Evolutionary conservation across 805 yeast genomes (phyloP).

Genomic region (Pichia cabralensis): DNA sequence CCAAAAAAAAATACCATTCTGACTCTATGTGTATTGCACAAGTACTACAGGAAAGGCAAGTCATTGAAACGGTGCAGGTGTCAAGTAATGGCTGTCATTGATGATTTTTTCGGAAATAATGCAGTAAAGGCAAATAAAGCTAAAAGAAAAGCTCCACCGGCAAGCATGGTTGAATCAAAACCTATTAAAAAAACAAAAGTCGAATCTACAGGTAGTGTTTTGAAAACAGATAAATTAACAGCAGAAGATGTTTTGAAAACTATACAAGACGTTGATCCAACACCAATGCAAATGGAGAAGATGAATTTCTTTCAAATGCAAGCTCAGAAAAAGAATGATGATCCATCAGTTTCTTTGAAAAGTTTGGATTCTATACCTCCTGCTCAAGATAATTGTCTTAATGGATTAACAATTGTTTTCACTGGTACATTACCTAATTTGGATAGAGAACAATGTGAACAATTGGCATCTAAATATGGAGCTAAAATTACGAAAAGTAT

Average conservation of each 20-base stretch:
- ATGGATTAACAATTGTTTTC: conserved; percentile 85
- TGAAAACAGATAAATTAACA: conserved; percentile 14
- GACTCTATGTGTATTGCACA: no score
- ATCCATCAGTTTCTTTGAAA: no score
- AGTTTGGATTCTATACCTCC: no score
- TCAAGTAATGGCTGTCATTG: conserved; percentile 21
- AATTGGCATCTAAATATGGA: conserved; percentile 75
- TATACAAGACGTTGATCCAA: conserved; percentile 67
- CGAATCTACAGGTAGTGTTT: no score
- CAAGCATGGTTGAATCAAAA: neutral
- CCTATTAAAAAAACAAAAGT: conserved; percentile 4
- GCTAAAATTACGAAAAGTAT: conserved; percentile 84
- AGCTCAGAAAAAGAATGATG: no score
- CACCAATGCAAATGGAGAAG: conserved; percentile 27
- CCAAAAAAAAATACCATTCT: no score
- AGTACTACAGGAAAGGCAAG: no score
- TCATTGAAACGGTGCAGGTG: no score
- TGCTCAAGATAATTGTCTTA: conserved; percentile 77
- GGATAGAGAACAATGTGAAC: conserved; percentile 67
- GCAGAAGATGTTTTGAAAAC: conserved; percentile 49
- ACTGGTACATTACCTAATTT: conserved; percentile 82
- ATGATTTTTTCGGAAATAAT: conserved; percentile 23
- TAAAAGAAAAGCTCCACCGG: conserved; percentile 4
- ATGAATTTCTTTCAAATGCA: conserved; percentile 45
- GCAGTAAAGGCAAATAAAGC: conserved; percentile 12